phyloP scores from a whole-genome alignment of 768 basidiomycete genomes.

The Tulasnella sp. region DNA sequence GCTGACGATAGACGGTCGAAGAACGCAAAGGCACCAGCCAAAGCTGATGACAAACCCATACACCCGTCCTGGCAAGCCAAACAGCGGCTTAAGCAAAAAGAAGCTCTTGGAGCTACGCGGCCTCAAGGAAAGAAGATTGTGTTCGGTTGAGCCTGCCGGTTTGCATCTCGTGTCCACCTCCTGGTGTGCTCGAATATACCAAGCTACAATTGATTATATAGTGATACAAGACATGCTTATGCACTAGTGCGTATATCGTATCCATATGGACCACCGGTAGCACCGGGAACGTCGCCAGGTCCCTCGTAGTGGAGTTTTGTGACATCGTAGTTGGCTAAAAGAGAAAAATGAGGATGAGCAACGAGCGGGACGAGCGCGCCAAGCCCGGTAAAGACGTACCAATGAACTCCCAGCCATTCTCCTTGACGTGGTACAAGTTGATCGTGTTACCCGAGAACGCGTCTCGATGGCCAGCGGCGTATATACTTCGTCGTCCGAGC shows the following conservation, averaged over 20 bases:
- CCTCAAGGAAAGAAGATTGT: constrained; percentile 82
- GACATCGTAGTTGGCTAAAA: constrained; percentile 85
- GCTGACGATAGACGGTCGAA: background rate
- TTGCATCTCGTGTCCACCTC: background rate
- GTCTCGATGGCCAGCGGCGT: constrained; percentile 94
- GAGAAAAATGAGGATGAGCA: constrained; percentile 17
- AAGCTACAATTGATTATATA: background rate
- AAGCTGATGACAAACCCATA: constrained; percentile 42
- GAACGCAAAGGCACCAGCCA: background rate
- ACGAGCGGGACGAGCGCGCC: constrained; percentile 23
- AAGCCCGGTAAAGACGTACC: constrained; percentile 48
- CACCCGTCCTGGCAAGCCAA: constrained; percentile 99
- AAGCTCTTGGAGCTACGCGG: constrained; percentile 50
- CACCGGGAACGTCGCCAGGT: constrained; percentile 61
- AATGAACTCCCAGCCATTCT: constrained; percentile 94
- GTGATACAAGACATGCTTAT: background rate
- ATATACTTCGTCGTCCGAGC: constrained; percentile 87
- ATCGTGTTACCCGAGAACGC: constrained; percentile 94
- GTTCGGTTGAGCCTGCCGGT: constrained; percentile 37
- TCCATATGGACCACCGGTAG: constrained; percentile 66
- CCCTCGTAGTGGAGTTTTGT: constrained; percentile 89
- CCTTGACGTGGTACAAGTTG: constrained; percentile 93
- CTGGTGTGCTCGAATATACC: background rate
- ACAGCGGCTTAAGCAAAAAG: constrained; percentile 56
- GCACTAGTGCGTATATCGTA: constrained; percentile 58